A percentile compares a stretch with the other conserved stretches of the same genome.
These are phyloP conservation scores for Phaffia tasmanica DNA, from an alignment of 768 basidiomycete species.

Conservation along the genomic window DNA sequence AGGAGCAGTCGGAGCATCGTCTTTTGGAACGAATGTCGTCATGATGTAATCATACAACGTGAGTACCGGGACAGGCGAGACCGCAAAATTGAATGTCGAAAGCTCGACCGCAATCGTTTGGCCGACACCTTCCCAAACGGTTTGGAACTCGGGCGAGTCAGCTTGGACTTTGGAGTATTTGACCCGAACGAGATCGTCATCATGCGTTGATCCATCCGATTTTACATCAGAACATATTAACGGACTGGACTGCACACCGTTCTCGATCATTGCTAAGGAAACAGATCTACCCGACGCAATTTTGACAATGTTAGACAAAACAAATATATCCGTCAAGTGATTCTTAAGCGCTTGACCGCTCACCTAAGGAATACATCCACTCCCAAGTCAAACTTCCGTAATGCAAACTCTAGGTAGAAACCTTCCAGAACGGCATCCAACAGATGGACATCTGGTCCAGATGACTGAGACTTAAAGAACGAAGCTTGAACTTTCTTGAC, in stretches of 20 bases:
- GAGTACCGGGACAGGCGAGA: conserved; percentile 80
- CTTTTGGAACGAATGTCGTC: conserved; percentile 72
- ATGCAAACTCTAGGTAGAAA: conserved; percentile 61
- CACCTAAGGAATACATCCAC: conserved; percentile 72
- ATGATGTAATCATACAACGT: conserved; percentile 92
- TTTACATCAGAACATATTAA: conserved; percentile 28
- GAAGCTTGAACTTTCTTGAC: conserved; percentile 73
- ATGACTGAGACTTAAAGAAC: conserved; percentile 57
- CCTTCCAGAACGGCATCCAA: conserved; percentile 68
- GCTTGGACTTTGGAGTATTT: conserved; percentile 68
- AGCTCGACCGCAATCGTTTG: conserved; percentile 76
- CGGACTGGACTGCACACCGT: conserved; percentile 30
- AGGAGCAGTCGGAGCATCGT: conserved; percentile 13
- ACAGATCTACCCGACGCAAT: conserved; percentile 4
- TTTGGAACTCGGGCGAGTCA: conserved; percentile 72
- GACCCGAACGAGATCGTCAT: conserved; percentile 61
- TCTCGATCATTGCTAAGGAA: conserved; percentile 33
- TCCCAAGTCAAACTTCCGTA: conserved; percentile 74
- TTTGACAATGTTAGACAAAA: background rate
- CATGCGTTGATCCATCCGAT: conserved; percentile 18
- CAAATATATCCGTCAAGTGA: too few relatives aligned
- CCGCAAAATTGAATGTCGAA: conserved; percentile 79
- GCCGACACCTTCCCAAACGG: conserved; percentile 69
- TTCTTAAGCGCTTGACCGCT: background rate
- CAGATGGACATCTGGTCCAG: conserved; percentile 52